Percentiles rank a stretch among this genome's conserved stretches.
phyloP scores from a whole-genome alignment of 176 grass and related monocot species.

The Alloteropsis semialata region DNA sequence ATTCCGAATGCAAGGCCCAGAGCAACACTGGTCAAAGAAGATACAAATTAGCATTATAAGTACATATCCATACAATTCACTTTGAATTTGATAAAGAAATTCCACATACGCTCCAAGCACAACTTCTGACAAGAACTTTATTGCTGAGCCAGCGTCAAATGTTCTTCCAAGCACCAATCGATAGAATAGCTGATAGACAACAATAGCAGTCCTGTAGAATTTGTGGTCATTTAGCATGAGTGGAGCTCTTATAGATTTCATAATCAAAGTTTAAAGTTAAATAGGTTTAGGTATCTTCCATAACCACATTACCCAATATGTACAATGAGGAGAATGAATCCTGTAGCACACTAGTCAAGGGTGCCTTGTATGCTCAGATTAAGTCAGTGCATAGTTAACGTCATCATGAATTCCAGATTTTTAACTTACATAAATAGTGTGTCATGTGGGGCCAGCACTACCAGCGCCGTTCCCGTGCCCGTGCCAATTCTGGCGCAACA shows the following conservation, averaged over 20 bases:
- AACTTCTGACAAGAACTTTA: slow-evolving; percentile 92
- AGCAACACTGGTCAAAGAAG: slow-evolving; percentile 67
- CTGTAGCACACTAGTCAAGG: neutral
- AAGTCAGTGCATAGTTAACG: neutral
- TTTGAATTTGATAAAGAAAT: slow-evolving; percentile 1
- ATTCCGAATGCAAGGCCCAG: slow-evolving; percentile 89
- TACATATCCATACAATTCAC: neutral
- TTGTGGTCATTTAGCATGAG: slow-evolving; percentile 3
- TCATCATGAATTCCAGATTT: neutral
- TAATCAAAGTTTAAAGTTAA: neutral
- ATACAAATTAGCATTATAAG: slow-evolving; percentile 8
- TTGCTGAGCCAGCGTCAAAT: slow-evolving; percentile 66
- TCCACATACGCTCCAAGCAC: slow-evolving; percentile 85
- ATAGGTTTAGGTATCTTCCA: neutral
- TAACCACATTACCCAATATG: neutral
- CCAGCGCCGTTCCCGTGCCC: too few species aligned
- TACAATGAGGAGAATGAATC: neutral
- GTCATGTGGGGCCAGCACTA: too few species aligned
- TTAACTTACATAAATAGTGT: neutral
- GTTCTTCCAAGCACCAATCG: slow-evolving; percentile 76
- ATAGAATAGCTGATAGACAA: slow-evolving; percentile 95
- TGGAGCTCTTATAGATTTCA: neutral
- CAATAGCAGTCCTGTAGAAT: slow-evolving; percentile 93
- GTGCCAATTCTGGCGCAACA: too few species aligned
- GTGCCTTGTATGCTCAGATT: neutral